Evolutionary conservation across 495 filamentous ascomycete genomes (phyloP), one percentile per base, ranked within the genome.

Genomic region (Talaromyces adpressus): DNA sequence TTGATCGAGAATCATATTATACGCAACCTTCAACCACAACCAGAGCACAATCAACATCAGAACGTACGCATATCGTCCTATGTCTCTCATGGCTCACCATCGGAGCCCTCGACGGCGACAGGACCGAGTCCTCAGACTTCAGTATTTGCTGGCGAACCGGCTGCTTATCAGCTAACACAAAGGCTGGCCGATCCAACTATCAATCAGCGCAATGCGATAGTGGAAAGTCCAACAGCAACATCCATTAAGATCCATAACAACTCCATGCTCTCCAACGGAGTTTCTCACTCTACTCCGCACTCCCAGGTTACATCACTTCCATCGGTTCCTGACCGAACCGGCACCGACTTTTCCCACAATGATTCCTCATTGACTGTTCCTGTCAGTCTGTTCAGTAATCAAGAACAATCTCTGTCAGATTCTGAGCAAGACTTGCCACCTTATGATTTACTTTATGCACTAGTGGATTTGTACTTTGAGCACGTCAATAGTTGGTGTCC

Each of bases 401-500:
- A 80, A 30, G 75, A 77, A 61, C 74, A 76, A 58, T 77, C 75
- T 4, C 64, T 79, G 11, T 66, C 81, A 71, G 69, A 77, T 75
- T 81, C 86, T 5, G 90, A 93, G 66, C 81, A 89, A 57, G 89
- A 92, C 63, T 83, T 95, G 18, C 92, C 92, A 1, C 91, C 92
- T 6, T 93, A 95, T 64, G 90, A 93, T 72, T 72, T 96, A 20
- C 74, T 95, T 6, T 94, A 91, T 65, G 85, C 88, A 2, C 75
- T 96, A 25, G 88, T 90, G 6, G 90, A 95, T 69, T 78, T 95
- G 2, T 96, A 93, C 72, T 96, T 96, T 72, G 90, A 93, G 66
- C 89, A 94, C 65, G 85, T 96, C 70, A 93, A 95, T 70, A 89
- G 90, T 0, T 95, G 91, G 88, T 95, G 90, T 74, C 92, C 92